phyloP scores from a whole-genome alignment of 2,329 filamentous ascomycete genomes.

The Aspergillus sp. region DNA sequence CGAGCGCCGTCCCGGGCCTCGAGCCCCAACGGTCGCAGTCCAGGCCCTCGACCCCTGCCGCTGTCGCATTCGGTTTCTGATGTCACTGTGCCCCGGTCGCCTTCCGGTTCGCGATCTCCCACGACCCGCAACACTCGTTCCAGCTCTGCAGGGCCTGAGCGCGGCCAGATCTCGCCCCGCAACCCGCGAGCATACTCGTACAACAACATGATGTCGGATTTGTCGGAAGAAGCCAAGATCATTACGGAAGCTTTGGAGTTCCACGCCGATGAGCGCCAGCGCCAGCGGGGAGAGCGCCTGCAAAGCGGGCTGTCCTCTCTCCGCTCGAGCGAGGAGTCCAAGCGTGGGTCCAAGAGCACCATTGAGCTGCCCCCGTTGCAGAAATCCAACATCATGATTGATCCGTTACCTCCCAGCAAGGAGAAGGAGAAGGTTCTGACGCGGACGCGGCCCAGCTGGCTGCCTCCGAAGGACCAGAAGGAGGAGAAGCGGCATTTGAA shows the following conservation, averaged over 20 bases:
- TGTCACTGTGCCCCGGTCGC: conserved; percentile 25
- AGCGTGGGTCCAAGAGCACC: conserved; percentile 37
- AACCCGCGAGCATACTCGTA: conserved; percentile 59
- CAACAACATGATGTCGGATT: conserved; percentile 58
- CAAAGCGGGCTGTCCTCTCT: conserved; percentile 46
- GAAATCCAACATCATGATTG: conserved; percentile 65
- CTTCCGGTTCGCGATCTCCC: conserved; percentile 26
- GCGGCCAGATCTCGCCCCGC: conserved; percentile 43
- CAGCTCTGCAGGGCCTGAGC: conserved; percentile 45
- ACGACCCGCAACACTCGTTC: conserved; percentile 37
- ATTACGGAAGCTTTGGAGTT: conserved; percentile 62
- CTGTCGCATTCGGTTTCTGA: conserved; percentile 43
- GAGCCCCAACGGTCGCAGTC: conserved; percentile 46
- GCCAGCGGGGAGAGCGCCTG: conserved; percentile 48
- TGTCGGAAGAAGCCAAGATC: conserved; percentile 62
- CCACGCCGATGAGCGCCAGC: conserved; percentile 54
- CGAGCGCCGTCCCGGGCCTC: conserved; percentile 42
- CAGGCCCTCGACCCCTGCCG: conserved; percentile 45
- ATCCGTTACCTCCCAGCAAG: conserved; percentile 66
- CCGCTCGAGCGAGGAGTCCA: conserved; percentile 43
- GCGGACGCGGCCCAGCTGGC: conserved; percentile 69
- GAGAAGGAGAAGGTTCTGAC: conserved; percentile 66
- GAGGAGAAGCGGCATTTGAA: conserved; percentile 89
- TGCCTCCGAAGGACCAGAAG: conserved; percentile 72
- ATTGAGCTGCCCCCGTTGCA: conserved; percentile 62